Percentiles rank a stretch among this genome's conserved stretches.
Conservation (phyloP, 768 basidiomycete genomes). For the Clitopilus hobsonii region DNA sequence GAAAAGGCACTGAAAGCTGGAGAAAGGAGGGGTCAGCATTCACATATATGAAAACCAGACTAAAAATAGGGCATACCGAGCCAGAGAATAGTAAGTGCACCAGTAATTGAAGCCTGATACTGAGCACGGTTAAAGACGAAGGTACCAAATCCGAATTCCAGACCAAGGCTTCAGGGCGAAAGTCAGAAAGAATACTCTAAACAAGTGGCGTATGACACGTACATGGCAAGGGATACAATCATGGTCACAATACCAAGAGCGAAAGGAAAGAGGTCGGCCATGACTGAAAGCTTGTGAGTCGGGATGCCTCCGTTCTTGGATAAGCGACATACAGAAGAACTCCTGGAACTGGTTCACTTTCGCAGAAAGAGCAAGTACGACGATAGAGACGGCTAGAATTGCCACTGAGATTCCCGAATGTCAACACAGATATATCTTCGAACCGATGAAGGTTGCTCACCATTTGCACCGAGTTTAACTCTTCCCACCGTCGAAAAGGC, state of each 20-base stretch:
- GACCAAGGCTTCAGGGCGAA: constrained; percentile 26
- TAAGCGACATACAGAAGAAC: constrained; percentile 42
- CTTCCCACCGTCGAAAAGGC: constrained; percentile 21
- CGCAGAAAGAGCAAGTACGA: constrained; percentile 48
- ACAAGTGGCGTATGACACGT: constrained; percentile 11
- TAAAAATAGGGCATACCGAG: constrained; percentile 35
- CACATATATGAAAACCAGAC: neutral
- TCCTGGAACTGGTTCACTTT: constrained; percentile 54
- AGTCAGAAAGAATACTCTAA: neutral
- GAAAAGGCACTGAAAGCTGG: constrained; percentile 58
- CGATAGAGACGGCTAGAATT: constrained; percentile 40
- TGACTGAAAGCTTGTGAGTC: constrained; percentile 27
- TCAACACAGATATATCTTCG: neutral
- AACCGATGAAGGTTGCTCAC: constrained; percentile 12
- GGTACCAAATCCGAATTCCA: constrained; percentile 37
- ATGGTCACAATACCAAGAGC: constrained; percentile 51
- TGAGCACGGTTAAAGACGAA: constrained; percentile 43
- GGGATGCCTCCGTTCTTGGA: constrained; percentile 6
- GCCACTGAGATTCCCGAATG: constrained; percentile 22
- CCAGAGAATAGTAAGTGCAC: constrained; percentile 47
- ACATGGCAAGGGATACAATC: constrained; percentile 38
- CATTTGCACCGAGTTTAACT: constrained; percentile 22
- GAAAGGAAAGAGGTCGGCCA: constrained; percentile 59
- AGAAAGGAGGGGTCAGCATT: neutral
- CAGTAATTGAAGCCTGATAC: constrained; percentile 42